Evolutionary conservation across 2,329 filamentous ascomycete genomes (phyloP), one percentile per base, ranked within the genome.

Genomic region (Penicillium sp.): DNA sequence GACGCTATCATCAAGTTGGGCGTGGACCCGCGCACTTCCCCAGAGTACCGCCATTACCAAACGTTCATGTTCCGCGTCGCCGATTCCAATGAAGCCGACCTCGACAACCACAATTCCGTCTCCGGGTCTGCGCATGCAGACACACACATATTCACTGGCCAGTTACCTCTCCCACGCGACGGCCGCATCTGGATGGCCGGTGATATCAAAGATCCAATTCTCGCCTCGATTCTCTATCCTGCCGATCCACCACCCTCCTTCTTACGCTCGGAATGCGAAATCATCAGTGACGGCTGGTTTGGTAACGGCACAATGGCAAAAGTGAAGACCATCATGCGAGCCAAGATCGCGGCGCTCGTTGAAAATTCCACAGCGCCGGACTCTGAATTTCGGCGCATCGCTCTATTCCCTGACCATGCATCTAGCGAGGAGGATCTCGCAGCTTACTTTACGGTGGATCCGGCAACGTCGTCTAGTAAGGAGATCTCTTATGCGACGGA

Each of bases 131-230:
- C 46, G 34, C 48, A 34, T 16, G 46, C 43, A 31, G 53, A 58
- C 18, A 64, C 68, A 0, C 92, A 97, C 70, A 77, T 93, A 1
- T 97, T 96, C 71, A 90, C 95, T 56, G 93, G 93, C 43, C 79
- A 85, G 53, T 81, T 69, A 0, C 73, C 81, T 2, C 84, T 93
- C 49, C 84, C 84, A 15, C 82, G 83, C 1, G 91, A 96, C 65
- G 91, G 91, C 36, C 94, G 94, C 65, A 86, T 94, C 45, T 99
- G 91, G 88, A 94, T 97, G 76, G 82, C 95, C 24, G 95, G 91
- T 74, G 94, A 99, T 70, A 87, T 97, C 49, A 87, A 84, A 0
- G 93, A 97, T 64, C 89, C 90, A 0, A 67, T 92, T 1, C 77
- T 97, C 1, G 77, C 0, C 71, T 77, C 10, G 75, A 44, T 96